Evolutionary conservation across 2,329 filamentous ascomycete species (phyloP).

Genomic region (Phaeoacremonium minimum): DNA sequence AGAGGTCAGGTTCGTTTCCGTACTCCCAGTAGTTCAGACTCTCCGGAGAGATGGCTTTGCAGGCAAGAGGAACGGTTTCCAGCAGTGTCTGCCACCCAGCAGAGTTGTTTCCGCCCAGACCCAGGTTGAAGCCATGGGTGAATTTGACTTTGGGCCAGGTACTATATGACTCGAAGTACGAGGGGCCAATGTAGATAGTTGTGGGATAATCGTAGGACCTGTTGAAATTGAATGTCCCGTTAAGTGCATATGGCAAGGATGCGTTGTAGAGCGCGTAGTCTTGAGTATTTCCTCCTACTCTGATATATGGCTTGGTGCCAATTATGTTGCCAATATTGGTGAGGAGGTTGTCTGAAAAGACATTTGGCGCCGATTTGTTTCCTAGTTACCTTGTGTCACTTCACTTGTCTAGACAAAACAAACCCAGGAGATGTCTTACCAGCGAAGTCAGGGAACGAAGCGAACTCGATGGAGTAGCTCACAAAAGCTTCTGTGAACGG

Average conservation of each 20-base stretch:
- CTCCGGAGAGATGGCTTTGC: conserved; percentile 46
- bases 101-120: conserved; percentile 44
- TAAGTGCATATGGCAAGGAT: conserved; percentile 41
- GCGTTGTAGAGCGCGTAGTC: conserved; percentile 59
- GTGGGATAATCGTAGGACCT: conserved; percentile 56
- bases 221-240: conserved; percentile 45
- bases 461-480: conserved; percentile 34
- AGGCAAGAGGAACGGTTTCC: conserved; percentile 51
- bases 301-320: conserved; percentile 54
- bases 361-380: conserved; percentile 50
- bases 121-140: conserved; percentile 59
- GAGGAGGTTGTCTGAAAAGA: conserved; percentile 56
- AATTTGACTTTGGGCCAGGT: conserved; percentile 53
- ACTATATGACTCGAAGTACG: conserved; percentile 59
- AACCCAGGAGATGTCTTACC: conserved; percentile 18
- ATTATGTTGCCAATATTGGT: conserved; percentile 49
- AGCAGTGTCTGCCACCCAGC: conserved; percentile 46
- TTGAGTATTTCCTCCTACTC: conserved; percentile 65
- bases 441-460: conserved; percentile 29
- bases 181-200: conserved; percentile 54
- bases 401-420: too few relatives aligned
- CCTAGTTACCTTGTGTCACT: too few relatives aligned
- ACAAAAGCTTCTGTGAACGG: conserved; percentile 33
- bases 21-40: conserved; percentile 57
- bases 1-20: conserved; percentile 62